Percentiles rank a stretch among this genome's conserved stretches.
phyloP scores from a whole-genome alignment of 345 rosid species.

The Salix udensis region DNA sequence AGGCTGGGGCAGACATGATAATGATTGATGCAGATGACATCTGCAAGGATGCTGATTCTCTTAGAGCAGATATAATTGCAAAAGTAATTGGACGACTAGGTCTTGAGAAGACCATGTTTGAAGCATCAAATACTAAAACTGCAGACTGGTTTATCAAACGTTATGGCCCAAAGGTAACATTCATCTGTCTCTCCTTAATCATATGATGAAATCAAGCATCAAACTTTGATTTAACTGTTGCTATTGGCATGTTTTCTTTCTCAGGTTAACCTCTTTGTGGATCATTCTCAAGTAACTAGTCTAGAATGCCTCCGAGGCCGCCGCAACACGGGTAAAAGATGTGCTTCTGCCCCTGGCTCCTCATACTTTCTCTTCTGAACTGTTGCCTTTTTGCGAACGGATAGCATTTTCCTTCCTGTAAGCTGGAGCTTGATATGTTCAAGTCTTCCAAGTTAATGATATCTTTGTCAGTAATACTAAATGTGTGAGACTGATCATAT shows the following conservation, averaged over 20 bases:
- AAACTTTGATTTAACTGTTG: neutral
- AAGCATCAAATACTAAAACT: constrained; percentile 64
- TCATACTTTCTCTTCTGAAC: constrained; percentile 42
- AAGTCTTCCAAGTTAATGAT: no score
- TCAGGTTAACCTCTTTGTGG: constrained; percentile 91
- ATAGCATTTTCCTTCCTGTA: neutral
- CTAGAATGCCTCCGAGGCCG: constrained; percentile 86
- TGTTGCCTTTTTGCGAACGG: neutral
- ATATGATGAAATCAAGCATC: neutral
- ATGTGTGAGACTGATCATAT: no score
- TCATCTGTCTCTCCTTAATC: neutral
- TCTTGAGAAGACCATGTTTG: constrained; percentile 89
- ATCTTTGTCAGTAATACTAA: no score
- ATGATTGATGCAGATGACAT: constrained; percentile 92
- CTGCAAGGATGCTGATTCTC: constrained; percentile 59
- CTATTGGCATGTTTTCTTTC: constrained; percentile 12
- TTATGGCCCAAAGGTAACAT: constrained; percentile 74
- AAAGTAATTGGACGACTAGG: constrained; percentile 80
- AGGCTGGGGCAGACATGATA: constrained; percentile 91
- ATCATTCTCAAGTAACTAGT: constrained; percentile 84
- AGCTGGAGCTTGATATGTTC: neutral
- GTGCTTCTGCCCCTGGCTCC: constrained; percentile 50
- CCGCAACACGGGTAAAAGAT: constrained; percentile 52
- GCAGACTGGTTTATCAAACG: constrained; percentile 79
- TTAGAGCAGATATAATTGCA: constrained; percentile 75